Conservation (phyloP, 441 rosid species). For the Arabidopsis lyrata region DNA sequence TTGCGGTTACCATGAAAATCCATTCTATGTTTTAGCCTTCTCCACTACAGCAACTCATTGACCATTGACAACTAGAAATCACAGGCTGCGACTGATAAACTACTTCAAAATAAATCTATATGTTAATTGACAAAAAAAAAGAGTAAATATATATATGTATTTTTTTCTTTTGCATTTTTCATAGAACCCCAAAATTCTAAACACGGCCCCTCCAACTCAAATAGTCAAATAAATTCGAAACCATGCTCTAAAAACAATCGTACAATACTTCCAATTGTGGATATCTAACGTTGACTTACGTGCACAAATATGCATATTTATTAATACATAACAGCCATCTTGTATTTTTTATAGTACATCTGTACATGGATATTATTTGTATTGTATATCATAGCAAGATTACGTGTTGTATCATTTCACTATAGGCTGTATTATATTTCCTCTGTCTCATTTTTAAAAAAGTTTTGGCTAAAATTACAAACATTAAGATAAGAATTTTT, state of each 20-base stretch:
- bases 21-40: not conserved
- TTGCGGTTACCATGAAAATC: not conserved
- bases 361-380: not conserved
- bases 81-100: not conserved
- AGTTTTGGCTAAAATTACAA: too few species aligned
- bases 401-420: not conserved
- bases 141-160: too few species aligned
- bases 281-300: constrained; percentile 3
- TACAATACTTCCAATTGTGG: constrained; percentile 4
- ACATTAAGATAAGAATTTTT: too few species aligned
- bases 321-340: too few species aligned
- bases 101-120: not conserved
- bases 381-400: not conserved
- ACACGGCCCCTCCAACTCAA: too few species aligned
- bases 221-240: too few species aligned
- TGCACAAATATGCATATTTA: not conserved
- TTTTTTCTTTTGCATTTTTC: too few species aligned
- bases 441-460: too few species aligned
- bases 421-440: not conserved
- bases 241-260: not conserved
- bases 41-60: too few species aligned
- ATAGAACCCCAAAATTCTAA: too few species aligned
- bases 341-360: not conserved
- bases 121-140: too few species aligned
- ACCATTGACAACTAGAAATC: too few species aligned